A percentile compares a stretch with the other conserved stretches of the same genome.
These are phyloP conservation scores for Leccinum huronense DNA, from an alignment of 1,284 basidiomycete species.

Conservation along the genomic window DNA sequence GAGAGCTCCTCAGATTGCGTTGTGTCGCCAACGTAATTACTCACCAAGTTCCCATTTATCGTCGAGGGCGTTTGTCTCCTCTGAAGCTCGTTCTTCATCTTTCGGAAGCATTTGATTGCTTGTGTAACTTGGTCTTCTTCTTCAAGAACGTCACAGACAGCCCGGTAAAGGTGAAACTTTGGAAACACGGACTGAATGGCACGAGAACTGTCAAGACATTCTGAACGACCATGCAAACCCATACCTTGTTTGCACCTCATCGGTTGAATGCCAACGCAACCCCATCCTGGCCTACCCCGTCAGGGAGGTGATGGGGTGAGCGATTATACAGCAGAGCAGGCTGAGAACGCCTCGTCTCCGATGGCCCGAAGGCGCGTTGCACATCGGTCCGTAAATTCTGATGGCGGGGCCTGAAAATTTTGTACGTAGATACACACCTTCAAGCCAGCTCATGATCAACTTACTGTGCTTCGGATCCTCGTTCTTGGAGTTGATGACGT, in stretches of 20 bases:
- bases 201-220: not conserved
- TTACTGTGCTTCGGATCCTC: not conserved
- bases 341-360: not conserved
- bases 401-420: not conserved
- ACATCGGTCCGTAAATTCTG: not conserved
- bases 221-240: not conserved
- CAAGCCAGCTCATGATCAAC: not conserved
- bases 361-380: not conserved
- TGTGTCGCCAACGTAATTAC: not conserved
- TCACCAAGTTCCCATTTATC: not conserved
- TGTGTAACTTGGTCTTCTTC: not conserved
- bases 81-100: not conserved
- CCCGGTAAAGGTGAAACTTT: not conserved
- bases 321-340: not conserved
- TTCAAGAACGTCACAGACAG: not conserved
- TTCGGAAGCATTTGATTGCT: no score
- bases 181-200: not conserved
- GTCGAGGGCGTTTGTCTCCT: not conserved
- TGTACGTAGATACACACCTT: not conserved
- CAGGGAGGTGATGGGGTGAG: not conserved
- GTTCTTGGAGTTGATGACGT: not conserved
- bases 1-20: not conserved
- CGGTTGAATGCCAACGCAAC: not conserved
- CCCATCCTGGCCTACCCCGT: not conserved
- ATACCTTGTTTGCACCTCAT: not conserved